These are phyloP conservation scores for Phytomonas francai DNA, from an alignment of 208 protist species.

Conservation along the genomic window DNA sequence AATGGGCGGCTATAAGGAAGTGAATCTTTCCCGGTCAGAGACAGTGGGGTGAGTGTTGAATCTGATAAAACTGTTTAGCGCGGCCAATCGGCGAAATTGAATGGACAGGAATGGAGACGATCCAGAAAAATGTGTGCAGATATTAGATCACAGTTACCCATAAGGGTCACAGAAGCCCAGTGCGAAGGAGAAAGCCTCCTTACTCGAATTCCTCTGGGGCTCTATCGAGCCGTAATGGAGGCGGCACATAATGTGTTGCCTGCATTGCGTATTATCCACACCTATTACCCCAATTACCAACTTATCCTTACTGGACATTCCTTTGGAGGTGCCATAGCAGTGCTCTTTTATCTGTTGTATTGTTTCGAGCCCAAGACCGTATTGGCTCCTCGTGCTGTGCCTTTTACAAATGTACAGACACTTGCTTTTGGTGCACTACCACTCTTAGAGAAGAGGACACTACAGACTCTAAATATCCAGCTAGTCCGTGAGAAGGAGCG, in stretches of 20 bases:
- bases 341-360: conserved; percentile 70
- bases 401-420: conserved; percentile 29
- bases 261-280: conserved; percentile 28
- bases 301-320: conserved; percentile 76
- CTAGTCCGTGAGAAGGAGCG: conserved; percentile 18
- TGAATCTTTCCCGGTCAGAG: conserved; percentile 17
- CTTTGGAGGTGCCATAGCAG: conserved; percentile 64
- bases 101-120: neutral
- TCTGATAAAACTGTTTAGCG: neutral
- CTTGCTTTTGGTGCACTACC: conserved; percentile 52
- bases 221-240: conserved; percentile 44
- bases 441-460: conserved; percentile 32
- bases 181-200: conserved; percentile 18
- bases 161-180: neutral
- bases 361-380: conserved; percentile 13
- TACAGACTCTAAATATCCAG: conserved; percentile 19
- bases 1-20: conserved; percentile 44
- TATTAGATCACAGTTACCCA: neutral
- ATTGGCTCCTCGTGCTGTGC: conserved; percentile 1
- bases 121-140: neutral
- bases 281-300: conserved; percentile 46
- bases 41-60: neutral
- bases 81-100: neutral
- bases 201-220: conserved; percentile 54
- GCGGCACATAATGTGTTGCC: conserved; percentile 27